Base-by-base conservation (phyloP, 108 stramenopile genomes). In the Skeletonema grethae region DNA sequence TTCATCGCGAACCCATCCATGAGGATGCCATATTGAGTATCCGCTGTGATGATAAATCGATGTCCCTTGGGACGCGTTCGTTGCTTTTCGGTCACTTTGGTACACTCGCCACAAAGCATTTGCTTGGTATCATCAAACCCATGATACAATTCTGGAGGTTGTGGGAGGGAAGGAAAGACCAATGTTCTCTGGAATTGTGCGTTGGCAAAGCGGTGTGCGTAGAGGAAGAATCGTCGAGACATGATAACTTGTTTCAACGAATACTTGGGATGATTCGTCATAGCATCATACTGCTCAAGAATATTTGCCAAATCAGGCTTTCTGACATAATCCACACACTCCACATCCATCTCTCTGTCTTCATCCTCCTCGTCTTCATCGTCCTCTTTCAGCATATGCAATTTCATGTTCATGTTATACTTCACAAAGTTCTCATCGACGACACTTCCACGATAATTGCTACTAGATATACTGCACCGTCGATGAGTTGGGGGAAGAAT, bases 1-100 rank as follows among this genome's bases (percentile, higher is more conserved):
- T 74, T 36, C 73, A 74, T 69, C 9, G 73, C 73, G 13, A 65
- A 74, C 4, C 73, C 73, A 50, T 74, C 73, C 73, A 74, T 74
- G 2, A 74, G n/a, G 28, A 74, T 74, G 0, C 73, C 73, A 68
- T 29, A 74, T 50, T 74, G 73, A 24, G 73, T 74, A 34, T 74
- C 73, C 12, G 73, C 73, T 5, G 73, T 59, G 11, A 74, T 65
- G 43, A 74, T 74, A 38, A 74, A 69, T n/a, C 71, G 71, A 66
- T 72, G 71, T 10, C 71, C 71, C 25, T 72, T 65, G 15, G 63
- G 43, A 15, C 69, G 69, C 1, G 65, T 72, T 4, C 71, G 58
- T 65, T 56, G 43, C 39, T 72, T 72, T 29, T 72, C 71, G 16
- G 71, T 50, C 7, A 29, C 12, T 13, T 63, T 28, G 18, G 28